Evolutionary conservation across 768 basidiomycete genomes (phyloP).

Genomic region (Panaeolus papilionaceus): DNA sequence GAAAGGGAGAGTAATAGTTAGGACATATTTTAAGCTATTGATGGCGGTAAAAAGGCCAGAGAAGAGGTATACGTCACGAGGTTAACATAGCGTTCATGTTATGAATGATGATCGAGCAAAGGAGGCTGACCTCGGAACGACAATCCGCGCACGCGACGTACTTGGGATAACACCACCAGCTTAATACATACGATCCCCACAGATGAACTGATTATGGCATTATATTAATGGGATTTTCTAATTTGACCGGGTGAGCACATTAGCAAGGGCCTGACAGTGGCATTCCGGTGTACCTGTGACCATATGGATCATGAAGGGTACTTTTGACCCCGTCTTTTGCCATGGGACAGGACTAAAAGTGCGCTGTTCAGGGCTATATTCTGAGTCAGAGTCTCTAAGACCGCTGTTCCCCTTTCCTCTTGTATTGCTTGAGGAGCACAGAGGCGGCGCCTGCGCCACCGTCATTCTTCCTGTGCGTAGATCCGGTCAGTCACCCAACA

Average conservation of each 20-base stretch:
- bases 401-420: conserved; percentile 5
- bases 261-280: background rate
- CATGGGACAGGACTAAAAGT: background rate
- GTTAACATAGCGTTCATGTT: conserved; percentile 3
- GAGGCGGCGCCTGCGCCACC: background rate
- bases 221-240: background rate
- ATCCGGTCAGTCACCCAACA: background rate
- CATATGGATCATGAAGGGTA: background rate
- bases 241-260: conserved; percentile 3
- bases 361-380: background rate
- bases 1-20: background rate
- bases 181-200: conserved; percentile 6
- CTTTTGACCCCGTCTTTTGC: background rate
- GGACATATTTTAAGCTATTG: conserved; percentile 1
- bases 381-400: background rate
- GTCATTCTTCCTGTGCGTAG: background rate
- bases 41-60: conserved; percentile 1
- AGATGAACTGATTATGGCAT: background rate
- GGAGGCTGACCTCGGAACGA: conserved; percentile 1
- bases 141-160: background rate
- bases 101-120: conserved; percentile 3
- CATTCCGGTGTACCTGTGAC: background rate
- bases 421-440: background rate
- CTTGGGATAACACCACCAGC: conserved; percentile 1
- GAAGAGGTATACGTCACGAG: background rate